Evolutionary conservation across 2,329 filamentous ascomycete species (phyloP).

Genomic region (Trichoderma sp.): DNA sequence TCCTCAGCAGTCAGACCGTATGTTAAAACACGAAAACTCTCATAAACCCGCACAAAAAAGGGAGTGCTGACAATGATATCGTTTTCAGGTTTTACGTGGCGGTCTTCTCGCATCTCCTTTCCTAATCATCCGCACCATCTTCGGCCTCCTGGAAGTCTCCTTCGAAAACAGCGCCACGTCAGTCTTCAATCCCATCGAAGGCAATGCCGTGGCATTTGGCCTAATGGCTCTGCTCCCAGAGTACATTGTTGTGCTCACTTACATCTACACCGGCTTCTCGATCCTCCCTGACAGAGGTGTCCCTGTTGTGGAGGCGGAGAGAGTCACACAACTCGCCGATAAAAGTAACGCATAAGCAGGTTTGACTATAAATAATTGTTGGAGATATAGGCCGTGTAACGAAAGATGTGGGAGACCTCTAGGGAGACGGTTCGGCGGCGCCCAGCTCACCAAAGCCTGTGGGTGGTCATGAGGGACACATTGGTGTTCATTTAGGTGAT

Average conservation of each 20-base stretch:
- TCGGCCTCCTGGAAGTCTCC: constrained; percentile 25
- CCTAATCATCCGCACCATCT: constrained; percentile 24
- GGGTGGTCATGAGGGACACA: no score
- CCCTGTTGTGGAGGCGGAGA: not conserved
- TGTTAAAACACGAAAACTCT: not conserved
- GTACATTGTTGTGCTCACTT: constrained; percentile 21
- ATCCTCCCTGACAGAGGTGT: constrained; percentile 18
- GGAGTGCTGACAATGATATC: not conserved
- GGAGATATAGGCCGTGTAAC: not conserved
- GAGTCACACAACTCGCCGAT: not conserved
- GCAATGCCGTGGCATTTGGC: constrained; percentile 19
- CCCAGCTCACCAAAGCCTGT: no score
- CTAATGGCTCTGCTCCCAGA: constrained; percentile 22
- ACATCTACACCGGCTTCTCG: constrained; percentile 21
- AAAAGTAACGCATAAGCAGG: constrained; percentile 6
- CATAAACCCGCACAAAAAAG: not conserved
- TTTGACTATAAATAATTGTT: not conserved
- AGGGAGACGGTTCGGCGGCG: not conserved
- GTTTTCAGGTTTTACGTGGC: constrained; percentile 20
- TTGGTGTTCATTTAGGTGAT: no score
- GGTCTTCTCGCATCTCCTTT: constrained; percentile 24
- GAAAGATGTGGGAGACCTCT: not conserved
- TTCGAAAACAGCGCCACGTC: constrained; percentile 1
- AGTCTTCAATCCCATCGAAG: constrained; percentile 23
- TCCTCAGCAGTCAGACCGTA: constrained; percentile 23